These are phyloP conservation scores for Bassia scoparia DNA, from an alignment of 148 eudicot genomes.

Conservation along the genomic window DNA sequence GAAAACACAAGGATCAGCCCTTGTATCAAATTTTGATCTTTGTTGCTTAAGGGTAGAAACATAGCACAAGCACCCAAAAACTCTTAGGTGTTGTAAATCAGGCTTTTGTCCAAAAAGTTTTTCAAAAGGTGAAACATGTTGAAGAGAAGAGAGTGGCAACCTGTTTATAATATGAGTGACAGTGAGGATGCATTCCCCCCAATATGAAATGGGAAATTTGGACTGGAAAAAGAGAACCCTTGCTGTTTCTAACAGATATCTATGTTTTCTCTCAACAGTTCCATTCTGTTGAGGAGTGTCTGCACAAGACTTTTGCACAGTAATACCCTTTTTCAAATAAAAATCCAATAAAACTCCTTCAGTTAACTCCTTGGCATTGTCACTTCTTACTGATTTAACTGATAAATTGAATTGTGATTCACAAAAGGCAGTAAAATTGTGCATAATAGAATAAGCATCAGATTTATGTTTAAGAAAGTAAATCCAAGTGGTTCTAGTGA, in stretches of 20 bases:
- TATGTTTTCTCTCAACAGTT: conserved; percentile 13
- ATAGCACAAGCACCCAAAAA: not conserved
- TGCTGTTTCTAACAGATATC: conserved; percentile 9
- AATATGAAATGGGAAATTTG: not conserved
- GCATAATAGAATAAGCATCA: not conserved
- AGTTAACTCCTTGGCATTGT: conserved; percentile 14
- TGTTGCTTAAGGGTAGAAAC: not conserved
- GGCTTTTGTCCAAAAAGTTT: not conserved
- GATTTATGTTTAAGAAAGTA: conserved; percentile 10
- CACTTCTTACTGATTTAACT: conserved; percentile 14
- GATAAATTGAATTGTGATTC: not conserved
- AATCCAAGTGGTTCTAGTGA: conserved; percentile 3
- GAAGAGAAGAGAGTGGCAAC: not conserved
- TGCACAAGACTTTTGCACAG: not conserved
- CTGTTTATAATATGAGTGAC: not conserved
- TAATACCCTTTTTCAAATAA: not conserved
- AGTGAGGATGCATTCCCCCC: not conserved
- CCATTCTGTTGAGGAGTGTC: conserved; percentile 23
- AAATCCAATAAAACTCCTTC: not conserved
- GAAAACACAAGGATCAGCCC: not conserved
- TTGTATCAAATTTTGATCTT: not conserved
- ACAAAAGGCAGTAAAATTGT: not conserved
- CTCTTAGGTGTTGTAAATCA: not conserved
- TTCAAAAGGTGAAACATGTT: not conserved
- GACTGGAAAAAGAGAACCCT: conserved; percentile 12